Evolutionary conservation across 768 basidiomycete species (phyloP).

Genomic region (Panellus pusillus): DNA sequence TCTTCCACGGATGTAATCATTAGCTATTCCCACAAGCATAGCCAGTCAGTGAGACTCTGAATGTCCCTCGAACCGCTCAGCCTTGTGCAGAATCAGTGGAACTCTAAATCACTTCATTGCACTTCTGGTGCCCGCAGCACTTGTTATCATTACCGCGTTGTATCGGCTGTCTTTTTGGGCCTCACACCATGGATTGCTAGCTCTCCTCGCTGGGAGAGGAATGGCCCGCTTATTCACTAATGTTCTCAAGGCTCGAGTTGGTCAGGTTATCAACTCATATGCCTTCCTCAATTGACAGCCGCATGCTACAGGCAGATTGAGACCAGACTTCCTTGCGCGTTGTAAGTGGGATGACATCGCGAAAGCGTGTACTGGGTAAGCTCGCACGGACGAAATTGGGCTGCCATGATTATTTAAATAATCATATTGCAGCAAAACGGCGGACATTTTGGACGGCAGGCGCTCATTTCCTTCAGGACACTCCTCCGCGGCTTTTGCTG

Average conservation of each 20-base stretch:
- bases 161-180: slow-evolving; percentile 46
- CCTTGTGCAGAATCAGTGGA: slow-evolving; percentile 46
- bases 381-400: neutral
- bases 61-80: slow-evolving; percentile 1
- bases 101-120: slow-evolving; percentile 47
- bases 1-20: slow-evolving; percentile 52
- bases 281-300: slow-evolving; percentile 10
- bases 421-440: slow-evolving; percentile 29
- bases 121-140: slow-evolving; percentile 43
- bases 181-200: slow-evolving; percentile 59
- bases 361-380: slow-evolving; percentile 57
- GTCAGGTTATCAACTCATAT: slow-evolving; percentile 31
- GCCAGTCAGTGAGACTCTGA: slow-evolving; percentile 41
- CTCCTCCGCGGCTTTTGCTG: slow-evolving; percentile 64
- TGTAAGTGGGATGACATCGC: slow-evolving; percentile 56
- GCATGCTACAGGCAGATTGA: slow-evolving; percentile 43
- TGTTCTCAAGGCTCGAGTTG: slow-evolving; percentile 49
- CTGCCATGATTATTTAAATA: slow-evolving; percentile 3
- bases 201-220: slow-evolving; percentile 44
- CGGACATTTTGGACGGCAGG: slow-evolving; percentile 47
- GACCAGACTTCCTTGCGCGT: slow-evolving; percentile 67
- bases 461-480: slow-evolving; percentile 72
- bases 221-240: slow-evolving; percentile 15
- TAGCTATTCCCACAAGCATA: slow-evolving; percentile 46
- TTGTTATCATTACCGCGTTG: slow-evolving; percentile 38